Evolutionary conservation across 495 filamentous ascomycete species (phyloP), one percentile per base, ranked within the genome.

Genomic region (Penicillium alfredii): DNA sequence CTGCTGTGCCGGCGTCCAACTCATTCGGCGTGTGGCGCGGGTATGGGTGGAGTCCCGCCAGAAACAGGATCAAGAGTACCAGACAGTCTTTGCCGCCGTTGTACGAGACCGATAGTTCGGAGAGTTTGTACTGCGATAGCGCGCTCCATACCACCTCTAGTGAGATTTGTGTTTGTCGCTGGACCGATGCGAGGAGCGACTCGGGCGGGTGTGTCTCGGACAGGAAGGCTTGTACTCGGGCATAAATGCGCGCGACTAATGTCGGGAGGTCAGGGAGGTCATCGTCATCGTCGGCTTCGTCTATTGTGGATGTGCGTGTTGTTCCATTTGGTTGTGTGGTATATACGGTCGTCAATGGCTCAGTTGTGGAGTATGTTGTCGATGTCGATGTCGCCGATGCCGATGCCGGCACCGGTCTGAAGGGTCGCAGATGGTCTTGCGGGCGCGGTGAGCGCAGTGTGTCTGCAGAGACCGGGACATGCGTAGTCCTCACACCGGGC

Each of bases 61-160:
- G 78, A 61, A 90, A 86, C 40, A 96, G 71, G 47, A 97, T 68
- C n/a, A 97, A 72, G 7, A 96, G 78, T 38, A 95, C 86, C 15
- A 96, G 80, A 53, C 92, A 98, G 76, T 98, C 92, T 60, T 98
- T 98, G 28, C 92, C 92, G 64, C 92, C 92, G 48, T 98, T 98
- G 58, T 95, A 98, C 30, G 93, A 93, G 40, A 98, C 70, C 7
- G 90, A 88, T 30, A 97, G 70, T 46, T 93, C 73, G 30, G 81
- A 68, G 36, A 82, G 76, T 73, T 72, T 71, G 55, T 94, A 96
- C 47, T 66, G 66, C 33, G 70, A 53, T 37, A 96, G 62, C 2
- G 88, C 85, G 39, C 82, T 72, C 30, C 74, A 65, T 17, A 94
- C 75, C 9, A 95, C 82, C 11, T 62, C 70, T 44, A 94, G 68